These are phyloP conservation scores for Salvia miltiorrhiza DNA, from an alignment of 257 asterid genomes.

Conservation along the genomic window DNA sequence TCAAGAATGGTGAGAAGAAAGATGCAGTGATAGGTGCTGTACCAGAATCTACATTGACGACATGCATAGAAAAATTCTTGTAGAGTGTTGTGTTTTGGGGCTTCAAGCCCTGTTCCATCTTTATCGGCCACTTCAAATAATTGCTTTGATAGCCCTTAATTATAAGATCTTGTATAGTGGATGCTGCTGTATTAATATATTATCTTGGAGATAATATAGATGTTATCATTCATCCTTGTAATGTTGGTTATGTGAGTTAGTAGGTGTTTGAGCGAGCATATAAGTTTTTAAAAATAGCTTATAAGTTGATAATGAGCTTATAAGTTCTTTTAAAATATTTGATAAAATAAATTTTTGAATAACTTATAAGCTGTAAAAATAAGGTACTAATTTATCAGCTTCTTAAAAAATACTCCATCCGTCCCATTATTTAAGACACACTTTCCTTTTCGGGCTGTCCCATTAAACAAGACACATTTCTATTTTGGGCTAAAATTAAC, in stretches of 20 bases:
- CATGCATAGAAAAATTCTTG: slow-evolving; percentile 78
- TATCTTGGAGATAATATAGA: slow-evolving; percentile 24
- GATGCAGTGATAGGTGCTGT: slow-evolving; percentile 92
- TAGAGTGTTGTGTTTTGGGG: slow-evolving; percentile 32
- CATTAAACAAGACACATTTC: too few species aligned
- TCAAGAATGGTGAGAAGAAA: slow-evolving; percentile 83
- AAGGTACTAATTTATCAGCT: too few species aligned
- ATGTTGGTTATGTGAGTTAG: slow-evolving; percentile 15
- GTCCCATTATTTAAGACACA: too few species aligned
- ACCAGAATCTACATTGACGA: slow-evolving; percentile 64
- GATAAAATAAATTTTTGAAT: too few species aligned
- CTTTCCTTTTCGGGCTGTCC: too few species aligned
- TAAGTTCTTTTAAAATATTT: too few species aligned
- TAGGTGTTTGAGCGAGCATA: too few species aligned
- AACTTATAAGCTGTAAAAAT: too few species aligned
- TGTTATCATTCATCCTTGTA: slow-evolving; percentile 12
- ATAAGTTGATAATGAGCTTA: too few species aligned
- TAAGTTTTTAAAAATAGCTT: too few species aligned
- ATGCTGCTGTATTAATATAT: slow-evolving; percentile 28
- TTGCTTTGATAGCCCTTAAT: not conserved
- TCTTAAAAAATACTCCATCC: too few species aligned
- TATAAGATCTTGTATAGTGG: slow-evolving; percentile 56
- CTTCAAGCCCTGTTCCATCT: slow-evolving; percentile 9
- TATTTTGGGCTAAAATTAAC: too few species aligned
- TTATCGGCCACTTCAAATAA: slow-evolving; percentile 22